Evolutionary conservation across 2,329 filamentous ascomycete genomes (phyloP).

Genomic region (Ciborinia camelliae): DNA sequence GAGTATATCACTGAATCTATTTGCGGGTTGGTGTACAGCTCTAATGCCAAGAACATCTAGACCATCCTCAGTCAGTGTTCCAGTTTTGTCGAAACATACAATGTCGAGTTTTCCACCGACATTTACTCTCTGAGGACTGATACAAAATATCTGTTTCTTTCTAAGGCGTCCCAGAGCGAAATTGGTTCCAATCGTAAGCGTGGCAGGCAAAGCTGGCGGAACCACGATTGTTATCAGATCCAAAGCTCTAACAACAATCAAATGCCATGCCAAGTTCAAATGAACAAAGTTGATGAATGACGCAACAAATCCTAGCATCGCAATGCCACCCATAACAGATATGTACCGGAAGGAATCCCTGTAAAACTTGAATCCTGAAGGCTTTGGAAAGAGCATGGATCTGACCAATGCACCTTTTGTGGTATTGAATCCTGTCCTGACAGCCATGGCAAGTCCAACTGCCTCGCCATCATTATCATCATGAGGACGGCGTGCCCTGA

Average conservation of each 20-base stretch:
- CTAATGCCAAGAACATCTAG: constrained; percentile 88
- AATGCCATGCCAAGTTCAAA: constrained; percentile 77
- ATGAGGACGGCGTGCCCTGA: constrained; percentile 83
- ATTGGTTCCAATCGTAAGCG: constrained; percentile 92
- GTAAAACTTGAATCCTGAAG: constrained; percentile 98
- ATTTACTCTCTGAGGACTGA: constrained; percentile 94
- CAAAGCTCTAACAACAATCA: constrained; percentile 87
- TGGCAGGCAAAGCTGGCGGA: constrained; percentile 89
- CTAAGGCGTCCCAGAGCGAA: constrained; percentile 87
- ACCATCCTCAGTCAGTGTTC: constrained; percentile 95
- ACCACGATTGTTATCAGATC: constrained; percentile 98
- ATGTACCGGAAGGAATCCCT: constrained; percentile 97
- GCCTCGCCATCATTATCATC: constrained; percentile 83
- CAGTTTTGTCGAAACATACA: constrained; percentile 98
- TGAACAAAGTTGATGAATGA: constrained; percentile 93
- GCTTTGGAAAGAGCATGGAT: constrained; percentile 98
- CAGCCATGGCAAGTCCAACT: constrained; percentile 84
- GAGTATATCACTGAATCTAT: constrained; percentile 72
- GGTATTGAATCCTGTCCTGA: constrained; percentile 94
- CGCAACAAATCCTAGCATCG: constrained; percentile 79
- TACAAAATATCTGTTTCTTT: constrained; percentile 91
- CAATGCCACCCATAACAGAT: constrained; percentile 88
- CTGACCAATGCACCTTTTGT: constrained; percentile 94
- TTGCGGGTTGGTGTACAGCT: constrained; percentile 61
- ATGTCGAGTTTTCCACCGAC: constrained; percentile 94